phyloP scores from a whole-genome alignment of 495 filamentous ascomycete genomes.

The Trypethelium eluteriae region DNA sequence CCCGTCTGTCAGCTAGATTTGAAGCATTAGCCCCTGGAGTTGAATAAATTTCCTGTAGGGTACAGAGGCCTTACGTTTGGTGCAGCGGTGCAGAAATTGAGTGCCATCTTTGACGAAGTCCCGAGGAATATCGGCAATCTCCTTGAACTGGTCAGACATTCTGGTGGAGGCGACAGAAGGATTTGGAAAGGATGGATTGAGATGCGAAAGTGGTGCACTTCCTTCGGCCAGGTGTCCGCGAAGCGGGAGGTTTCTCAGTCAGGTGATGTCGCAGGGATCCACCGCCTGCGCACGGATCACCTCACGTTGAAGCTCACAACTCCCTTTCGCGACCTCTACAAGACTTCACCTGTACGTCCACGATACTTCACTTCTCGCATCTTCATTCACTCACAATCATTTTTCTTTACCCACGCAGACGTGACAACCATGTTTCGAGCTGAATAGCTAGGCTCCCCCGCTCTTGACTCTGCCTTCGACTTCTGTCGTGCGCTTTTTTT shows the following conservation, averaged over 20 bases:
- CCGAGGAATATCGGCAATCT: slow-evolving; percentile 70
- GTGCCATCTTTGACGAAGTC: slow-evolving; percentile 77
- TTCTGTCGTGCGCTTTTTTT: not conserved
- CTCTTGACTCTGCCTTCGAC: not conserved
- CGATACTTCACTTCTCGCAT: not conserved
- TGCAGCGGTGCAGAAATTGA: slow-evolving; percentile 73
- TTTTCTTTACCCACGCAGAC: not conserved
- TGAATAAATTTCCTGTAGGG: not conserved
- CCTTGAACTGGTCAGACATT: slow-evolving; percentile 73
- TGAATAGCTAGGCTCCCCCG: too few species aligned
- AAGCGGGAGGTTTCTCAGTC: not conserved
- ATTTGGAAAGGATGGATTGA: not conserved
- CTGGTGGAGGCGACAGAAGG: not conserved
- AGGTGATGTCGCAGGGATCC: not conserved
- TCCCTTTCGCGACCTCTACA: not conserved
- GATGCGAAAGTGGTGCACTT: not conserved
- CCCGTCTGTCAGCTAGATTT: slow-evolving; percentile 60
- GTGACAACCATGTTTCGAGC: too few species aligned
- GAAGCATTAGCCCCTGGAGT: not conserved
- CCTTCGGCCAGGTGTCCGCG: not conserved
- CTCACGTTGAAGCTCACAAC: not conserved
- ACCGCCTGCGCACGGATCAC: not conserved
- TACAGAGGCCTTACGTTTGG: slow-evolving; percentile 58
- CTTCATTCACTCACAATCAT: not conserved
- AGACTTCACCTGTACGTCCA: not conserved